phyloP scores from a whole-genome alignment of 164 flowering plant genomes.

The Nymphaea colorata region DNA sequence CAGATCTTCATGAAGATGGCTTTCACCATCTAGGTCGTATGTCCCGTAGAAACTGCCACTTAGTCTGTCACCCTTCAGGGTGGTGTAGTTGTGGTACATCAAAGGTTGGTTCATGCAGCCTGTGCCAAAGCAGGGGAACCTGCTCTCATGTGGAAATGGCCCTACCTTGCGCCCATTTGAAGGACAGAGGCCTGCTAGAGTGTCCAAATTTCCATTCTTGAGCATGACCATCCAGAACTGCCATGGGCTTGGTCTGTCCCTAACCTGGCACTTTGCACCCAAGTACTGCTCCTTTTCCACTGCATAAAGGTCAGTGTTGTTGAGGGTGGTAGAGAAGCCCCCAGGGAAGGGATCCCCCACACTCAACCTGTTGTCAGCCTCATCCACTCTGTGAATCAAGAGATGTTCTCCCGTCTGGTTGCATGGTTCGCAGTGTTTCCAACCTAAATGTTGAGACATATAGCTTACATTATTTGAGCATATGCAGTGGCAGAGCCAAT shows the following conservation, averaged over 20 bases:
- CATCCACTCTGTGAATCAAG: slow-evolving; percentile 37
- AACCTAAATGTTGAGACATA: not conserved
- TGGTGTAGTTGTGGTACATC: slow-evolving; percentile 40
- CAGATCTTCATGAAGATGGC: slow-evolving; percentile 7
- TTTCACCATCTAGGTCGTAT: slow-evolving; percentile 33
- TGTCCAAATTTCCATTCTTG: slow-evolving; percentile 65
- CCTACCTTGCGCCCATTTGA: slow-evolving; percentile 34
- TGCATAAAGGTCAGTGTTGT: slow-evolving; percentile 38
- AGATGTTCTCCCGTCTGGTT: not conserved
- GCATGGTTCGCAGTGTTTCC: not conserved
- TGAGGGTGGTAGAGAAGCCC: slow-evolving; percentile 8
- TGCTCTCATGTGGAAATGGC: slow-evolving; percentile 26
- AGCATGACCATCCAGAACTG: slow-evolving; percentile 78
- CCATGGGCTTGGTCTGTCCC: slow-evolving; percentile 49
- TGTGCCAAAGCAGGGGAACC: slow-evolving; percentile 57
- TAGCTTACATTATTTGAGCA: too few species aligned
- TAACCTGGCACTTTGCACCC: slow-evolving; percentile 40
- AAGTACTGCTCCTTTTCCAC: slow-evolving; percentile 47
- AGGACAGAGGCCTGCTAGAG: slow-evolving; percentile 38
- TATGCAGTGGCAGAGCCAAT: too few species aligned
- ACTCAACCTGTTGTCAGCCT: slow-evolving; percentile 43
- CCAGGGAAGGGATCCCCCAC: slow-evolving; percentile 34
- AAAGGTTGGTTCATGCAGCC: slow-evolving; percentile 75
- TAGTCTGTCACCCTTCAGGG: slow-evolving; percentile 21
- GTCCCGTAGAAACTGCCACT: slow-evolving; percentile 56